These are phyloP conservation scores for Globisporangium heterothallicum DNA, from an alignment of 352 stramenopile genomes.

Conservation along the genomic window DNA sequence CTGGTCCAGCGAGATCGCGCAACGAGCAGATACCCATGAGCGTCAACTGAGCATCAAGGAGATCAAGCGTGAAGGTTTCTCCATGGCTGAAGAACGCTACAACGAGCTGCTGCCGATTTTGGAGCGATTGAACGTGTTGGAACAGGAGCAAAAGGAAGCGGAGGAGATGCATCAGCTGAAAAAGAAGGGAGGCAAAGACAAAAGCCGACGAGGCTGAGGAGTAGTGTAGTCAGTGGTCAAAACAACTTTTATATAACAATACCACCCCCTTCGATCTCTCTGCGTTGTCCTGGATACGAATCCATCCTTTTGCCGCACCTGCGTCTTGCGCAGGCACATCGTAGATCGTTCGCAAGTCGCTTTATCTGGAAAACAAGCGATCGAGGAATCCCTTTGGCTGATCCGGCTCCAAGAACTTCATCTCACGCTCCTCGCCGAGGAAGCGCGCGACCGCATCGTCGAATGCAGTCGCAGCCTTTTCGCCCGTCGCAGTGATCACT, in stretches of 20 bases:
- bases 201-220: constrained; percentile 47
- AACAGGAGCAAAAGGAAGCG: constrained; percentile 72
- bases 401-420: constrained; percentile 85
- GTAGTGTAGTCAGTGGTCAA: constrained; percentile 35
- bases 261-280: background rate
- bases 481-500: constrained; percentile 75
- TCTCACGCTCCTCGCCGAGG: constrained; percentile 80
- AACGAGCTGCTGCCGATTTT: constrained; percentile 79
- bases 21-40: constrained; percentile 56
- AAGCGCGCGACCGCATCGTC: constrained; percentile 89
- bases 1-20: constrained; percentile 58
- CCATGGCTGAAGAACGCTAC: constrained; percentile 66
- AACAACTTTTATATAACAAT: constrained; percentile 13
- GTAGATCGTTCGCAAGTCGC: background rate
- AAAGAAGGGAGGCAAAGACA: constrained; percentile 75
- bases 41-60: constrained; percentile 79
- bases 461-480: constrained; percentile 78
- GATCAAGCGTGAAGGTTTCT: constrained; percentile 82
- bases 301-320: no score
- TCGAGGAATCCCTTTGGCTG: constrained; percentile 77
- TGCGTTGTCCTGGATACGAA: background rate
- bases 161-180: constrained; percentile 72
- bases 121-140: constrained; percentile 73
- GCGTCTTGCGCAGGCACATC: no score
- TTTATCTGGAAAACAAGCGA: constrained; percentile 57